These are phyloP conservation scores for Beauveria asiatica DNA, from an alignment of 2,329 filamentous ascomycete species.

Conservation along the genomic window DNA sequence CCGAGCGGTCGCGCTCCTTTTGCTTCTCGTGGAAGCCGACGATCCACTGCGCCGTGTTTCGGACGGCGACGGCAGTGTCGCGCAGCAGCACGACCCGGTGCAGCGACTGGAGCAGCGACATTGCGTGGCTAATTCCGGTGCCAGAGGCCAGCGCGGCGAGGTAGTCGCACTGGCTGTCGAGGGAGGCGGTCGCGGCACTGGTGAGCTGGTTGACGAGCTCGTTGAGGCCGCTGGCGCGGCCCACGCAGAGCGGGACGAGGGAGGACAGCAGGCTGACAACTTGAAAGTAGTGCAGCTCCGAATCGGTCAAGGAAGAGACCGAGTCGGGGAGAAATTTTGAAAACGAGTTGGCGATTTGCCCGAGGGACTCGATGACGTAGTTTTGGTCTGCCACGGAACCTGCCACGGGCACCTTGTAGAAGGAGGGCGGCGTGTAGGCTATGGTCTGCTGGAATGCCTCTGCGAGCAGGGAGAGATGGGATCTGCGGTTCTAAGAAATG, in stretches of 20 bases:
- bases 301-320: slow-evolving; percentile 27
- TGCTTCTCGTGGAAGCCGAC: slow-evolving; percentile 28
- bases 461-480: slow-evolving; percentile 38
- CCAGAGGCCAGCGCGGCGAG: slow-evolving; percentile 11
- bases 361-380: slow-evolving; percentile 34
- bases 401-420: slow-evolving; percentile 38
- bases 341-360: slow-evolving; percentile 34
- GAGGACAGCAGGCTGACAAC: slow-evolving; percentile 32
- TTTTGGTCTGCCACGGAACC: slow-evolving; percentile 33
- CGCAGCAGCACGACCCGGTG: slow-evolving; percentile 29
- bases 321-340: slow-evolving; percentile 28
- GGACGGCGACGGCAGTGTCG: slow-evolving; percentile 28
- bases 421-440: slow-evolving; percentile 37
- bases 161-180: slow-evolving; percentile 20
- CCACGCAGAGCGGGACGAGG: slow-evolving; percentile 22
- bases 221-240: slow-evolving; percentile 16
- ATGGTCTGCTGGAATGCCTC: slow-evolving; percentile 46
- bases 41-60: slow-evolving; percentile 26
- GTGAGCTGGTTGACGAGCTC: slow-evolving; percentile 21
- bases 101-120: slow-evolving; percentile 24
- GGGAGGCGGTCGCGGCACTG: slow-evolving; percentile 18
- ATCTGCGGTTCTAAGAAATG: slow-evolving; percentile 34
- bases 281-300: slow-evolving; percentile 37
- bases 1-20: slow-evolving; percentile 31
- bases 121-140: slow-evolving; percentile 12